Base-by-base conservation (phyloP, 2,329 filamentous ascomycete species). In the Aureobasidium sp. region DNA sequence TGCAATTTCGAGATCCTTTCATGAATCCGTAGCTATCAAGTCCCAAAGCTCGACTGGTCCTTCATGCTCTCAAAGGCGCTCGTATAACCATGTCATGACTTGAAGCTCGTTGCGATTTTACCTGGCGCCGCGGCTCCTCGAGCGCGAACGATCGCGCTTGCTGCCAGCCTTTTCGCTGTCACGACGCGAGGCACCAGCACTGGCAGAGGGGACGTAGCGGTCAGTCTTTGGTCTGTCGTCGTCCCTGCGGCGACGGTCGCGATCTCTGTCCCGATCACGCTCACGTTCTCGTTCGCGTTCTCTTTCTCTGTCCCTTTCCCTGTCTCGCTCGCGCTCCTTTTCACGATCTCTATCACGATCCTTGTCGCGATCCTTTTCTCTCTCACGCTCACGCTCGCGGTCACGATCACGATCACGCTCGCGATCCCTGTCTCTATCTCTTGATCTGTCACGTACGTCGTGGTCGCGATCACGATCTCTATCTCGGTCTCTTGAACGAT, bases 221-320 rank as follows among this genome's bases (percentile, higher is more conserved):
- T 59, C 56, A 23, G 37, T 15, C 6, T 34, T 61, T 26, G 57
- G 57, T 15, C 57, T 32, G 36, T 51, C 46, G n/a, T 52, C 57
- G 26, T 61, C 47, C 26, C 57, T 27, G 26, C 60, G 60, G 48
- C 41, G 50, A 2, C 60, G 50, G 23, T 69, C 68, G 8, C 69
- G 61, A 29, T 63, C 69, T 46, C 69, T 64, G 29, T 68, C 69
- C n/a, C 70, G 67, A 8, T 71, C 69, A 12, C 71, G 67, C 1
- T 73, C 67, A 36, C 62, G 60, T n/a, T 62, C 62, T 32, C 56
- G 75, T 71, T 15, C 74, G 72, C 20, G 72, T 68, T 79, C 77
- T 12, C 75, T 70, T 42, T 77, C 75, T 8, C 75, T 70, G 9
- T 67, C 66, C 34, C 70, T 66, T 7, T 67, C 66, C 36, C 70